Conservation (phyloP, 345 rosid species). For the Luvunga scandens region DNA sequence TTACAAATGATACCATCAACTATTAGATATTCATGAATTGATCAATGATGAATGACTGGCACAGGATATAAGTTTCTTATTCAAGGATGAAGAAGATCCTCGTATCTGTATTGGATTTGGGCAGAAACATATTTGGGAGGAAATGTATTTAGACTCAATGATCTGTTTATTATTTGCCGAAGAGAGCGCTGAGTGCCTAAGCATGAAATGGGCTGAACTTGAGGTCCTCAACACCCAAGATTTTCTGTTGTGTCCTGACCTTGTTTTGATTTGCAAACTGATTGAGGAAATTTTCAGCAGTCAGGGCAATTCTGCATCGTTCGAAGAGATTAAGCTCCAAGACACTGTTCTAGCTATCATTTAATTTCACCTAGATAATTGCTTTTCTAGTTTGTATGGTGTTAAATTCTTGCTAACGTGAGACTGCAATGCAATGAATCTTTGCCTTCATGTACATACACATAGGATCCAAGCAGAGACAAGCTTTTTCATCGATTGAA, state of each 20-base stretch:
- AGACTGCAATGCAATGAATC: not conserved
- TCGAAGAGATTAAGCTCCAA: not conserved
- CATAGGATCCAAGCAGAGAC: not conserved
- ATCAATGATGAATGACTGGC: not conserved
- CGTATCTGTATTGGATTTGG: not conserved
- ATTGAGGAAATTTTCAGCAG: not conserved
- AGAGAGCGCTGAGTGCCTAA: not conserved
- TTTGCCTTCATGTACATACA: not conserved
- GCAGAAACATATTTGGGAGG: not conserved
- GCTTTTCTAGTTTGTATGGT: not conserved
- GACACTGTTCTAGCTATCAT: not conserved
- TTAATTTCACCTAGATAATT: not conserved
- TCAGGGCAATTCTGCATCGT: not conserved
- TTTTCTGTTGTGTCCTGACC: not conserved
- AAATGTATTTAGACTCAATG: not conserved
- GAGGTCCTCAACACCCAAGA: not conserved
- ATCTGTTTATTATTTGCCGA: not conserved
- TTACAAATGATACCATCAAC: not conserved
- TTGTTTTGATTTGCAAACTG: not conserved
- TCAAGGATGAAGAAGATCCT: not conserved
- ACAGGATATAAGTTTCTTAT: not conserved
- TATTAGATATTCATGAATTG: not conserved
- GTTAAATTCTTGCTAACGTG: not conserved
- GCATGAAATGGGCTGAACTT: not conserved
- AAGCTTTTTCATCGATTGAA: not conserved